A percentile compares a stretch with the other conserved stretches of the same genome.
These are phyloP conservation scores for Acidiella bohemica DNA, from an alignment of 495 filamentous ascomycete genomes.

Conservation along the genomic window DNA sequence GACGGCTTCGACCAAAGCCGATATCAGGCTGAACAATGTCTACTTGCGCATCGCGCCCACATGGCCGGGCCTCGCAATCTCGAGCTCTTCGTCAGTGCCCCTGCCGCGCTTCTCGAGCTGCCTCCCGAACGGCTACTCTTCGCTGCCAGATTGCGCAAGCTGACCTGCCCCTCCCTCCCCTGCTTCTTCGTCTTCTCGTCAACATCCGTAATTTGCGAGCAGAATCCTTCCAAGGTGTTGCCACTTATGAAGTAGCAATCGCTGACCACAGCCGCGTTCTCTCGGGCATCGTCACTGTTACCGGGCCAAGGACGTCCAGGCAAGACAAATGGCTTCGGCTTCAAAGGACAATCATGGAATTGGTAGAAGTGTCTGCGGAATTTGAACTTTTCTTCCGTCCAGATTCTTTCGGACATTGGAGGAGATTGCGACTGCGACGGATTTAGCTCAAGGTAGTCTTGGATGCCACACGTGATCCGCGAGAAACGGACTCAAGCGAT, in stretches of 20 bases:
- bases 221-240: slow-evolving; percentile 37
- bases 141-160: slow-evolving; percentile 36
- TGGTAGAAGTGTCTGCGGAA: slow-evolving; percentile 37
- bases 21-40: too few species aligned
- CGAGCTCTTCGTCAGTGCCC: slow-evolving; percentile 33
- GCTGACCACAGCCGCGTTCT: slow-evolving; percentile 32
- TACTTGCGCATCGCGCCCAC: too few species aligned
- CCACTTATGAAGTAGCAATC: slow-evolving; percentile 42
- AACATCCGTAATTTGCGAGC: slow-evolving; percentile 35
- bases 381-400: slow-evolving; percentile 35
- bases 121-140: slow-evolving; percentile 32
- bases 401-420: slow-evolving; percentile 36
- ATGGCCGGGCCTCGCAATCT: slow-evolving; percentile 32
- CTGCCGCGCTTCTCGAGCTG: slow-evolving; percentile 33
- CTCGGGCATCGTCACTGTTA: slow-evolving; percentile 34
- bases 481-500: too few species aligned
- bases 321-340: slow-evolving; percentile 31
- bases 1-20: too few species aligned
- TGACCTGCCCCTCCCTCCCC: slow-evolving; percentile 32
- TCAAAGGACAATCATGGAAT: slow-evolving; percentile 36
- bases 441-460: too few species aligned
- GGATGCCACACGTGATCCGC: too few species aligned
- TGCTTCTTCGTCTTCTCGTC: slow-evolving; percentile 28
- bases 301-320: slow-evolving; percentile 32
- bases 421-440: slow-evolving; percentile 35